Percentiles rank a stretch among this genome's conserved stretches.
Evolutionary conservation across 192 early-diverging fungal species (phyloP).

Genomic region (Gigaspora rosea): DNA sequence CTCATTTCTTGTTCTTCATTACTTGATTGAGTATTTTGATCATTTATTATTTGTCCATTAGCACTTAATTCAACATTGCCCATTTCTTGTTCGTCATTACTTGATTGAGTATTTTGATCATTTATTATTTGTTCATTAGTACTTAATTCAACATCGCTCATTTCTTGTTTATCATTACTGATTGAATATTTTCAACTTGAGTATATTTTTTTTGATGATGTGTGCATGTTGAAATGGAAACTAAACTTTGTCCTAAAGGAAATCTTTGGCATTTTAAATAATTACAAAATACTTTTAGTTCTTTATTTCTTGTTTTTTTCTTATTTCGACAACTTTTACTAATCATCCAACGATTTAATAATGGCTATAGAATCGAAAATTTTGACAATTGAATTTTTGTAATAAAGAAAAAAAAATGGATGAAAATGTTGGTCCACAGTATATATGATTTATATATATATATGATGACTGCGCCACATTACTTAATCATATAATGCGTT

Average conservation of each 20-base stretch:
- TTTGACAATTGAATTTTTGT: too few relatives aligned
- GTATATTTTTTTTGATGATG: not conserved
- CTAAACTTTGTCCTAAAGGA: not conserved
- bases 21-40: too few relatives aligned
- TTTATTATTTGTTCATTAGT: not conserved
- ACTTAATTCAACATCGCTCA: too few relatives aligned
- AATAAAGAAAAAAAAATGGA: too few relatives aligned
- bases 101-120: not conserved
- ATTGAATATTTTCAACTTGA: not conserved
- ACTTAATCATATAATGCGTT: too few relatives aligned
- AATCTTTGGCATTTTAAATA: not conserved
- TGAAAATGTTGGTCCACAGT: too few relatives aligned
- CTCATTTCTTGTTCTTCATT: too few relatives aligned
- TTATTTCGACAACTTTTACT: not conserved
- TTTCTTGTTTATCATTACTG: not conserved
- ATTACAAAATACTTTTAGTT: not conserved
- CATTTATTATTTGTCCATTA: too few relatives aligned
- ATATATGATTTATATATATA: too few relatives aligned
- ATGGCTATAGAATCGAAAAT: not conserved
- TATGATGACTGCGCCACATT: too few relatives aligned
- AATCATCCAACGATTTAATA: not conserved
- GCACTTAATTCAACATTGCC: too few relatives aligned
- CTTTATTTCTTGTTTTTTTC: not conserved
- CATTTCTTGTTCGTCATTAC: too few relatives aligned
- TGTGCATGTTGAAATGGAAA: not conserved